Evolutionary conservation across 148 eudicot species (phyloP).

Genomic region (Fallopia convolvulus): DNA sequence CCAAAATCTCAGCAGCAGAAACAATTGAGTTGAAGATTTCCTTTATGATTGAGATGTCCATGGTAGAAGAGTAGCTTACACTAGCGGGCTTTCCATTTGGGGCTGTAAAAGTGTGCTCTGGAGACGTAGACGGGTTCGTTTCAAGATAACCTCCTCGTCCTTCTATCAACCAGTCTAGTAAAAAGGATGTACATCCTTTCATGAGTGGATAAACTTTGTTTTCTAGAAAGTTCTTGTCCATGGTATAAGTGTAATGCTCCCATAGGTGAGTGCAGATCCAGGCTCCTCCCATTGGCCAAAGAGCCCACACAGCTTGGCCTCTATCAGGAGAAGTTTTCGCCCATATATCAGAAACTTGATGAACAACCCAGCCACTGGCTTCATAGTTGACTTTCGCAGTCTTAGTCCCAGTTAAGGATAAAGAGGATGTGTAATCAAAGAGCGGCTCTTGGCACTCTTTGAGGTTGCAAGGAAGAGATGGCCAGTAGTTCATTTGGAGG

Average conservation of each 20-base stretch:
- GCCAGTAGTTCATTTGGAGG: constrained; percentile 98
- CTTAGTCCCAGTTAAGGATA: constrained; percentile 58
- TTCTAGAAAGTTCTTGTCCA: constrained; percentile 64
- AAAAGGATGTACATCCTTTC: constrained; percentile 61
- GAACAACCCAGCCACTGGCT: constrained; percentile 84
- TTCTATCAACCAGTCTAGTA: constrained; percentile 78
- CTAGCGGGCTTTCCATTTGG: constrained; percentile 75
- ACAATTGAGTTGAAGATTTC: constrained; percentile 55
- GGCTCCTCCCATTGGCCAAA: constrained; percentile 97
- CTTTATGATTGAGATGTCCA: constrained; percentile 74
- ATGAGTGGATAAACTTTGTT: constrained; percentile 64
- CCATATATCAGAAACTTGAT: constrained; percentile 82
- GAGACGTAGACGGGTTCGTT: constrained; percentile 92
- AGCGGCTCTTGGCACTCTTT: constrained; percentile 75
- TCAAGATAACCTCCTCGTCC: constrained; percentile 55
- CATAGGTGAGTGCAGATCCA: constrained; percentile 95
- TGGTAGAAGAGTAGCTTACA: constrained; percentile 83
- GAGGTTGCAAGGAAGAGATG: constrained; percentile 73
- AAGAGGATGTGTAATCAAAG: constrained; percentile 48
- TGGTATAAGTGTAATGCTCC: constrained; percentile 74
- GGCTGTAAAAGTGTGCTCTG: constrained; percentile 64
- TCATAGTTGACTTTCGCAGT: constrained; percentile 74
- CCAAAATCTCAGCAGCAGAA: constrained; percentile 67
- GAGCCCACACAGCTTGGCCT: constrained; percentile 74
- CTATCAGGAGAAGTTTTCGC: constrained; percentile 74